phyloP scores from a whole-genome alignment of 352 stramenopile species.

The Halophytophthora polymorphica region DNA sequence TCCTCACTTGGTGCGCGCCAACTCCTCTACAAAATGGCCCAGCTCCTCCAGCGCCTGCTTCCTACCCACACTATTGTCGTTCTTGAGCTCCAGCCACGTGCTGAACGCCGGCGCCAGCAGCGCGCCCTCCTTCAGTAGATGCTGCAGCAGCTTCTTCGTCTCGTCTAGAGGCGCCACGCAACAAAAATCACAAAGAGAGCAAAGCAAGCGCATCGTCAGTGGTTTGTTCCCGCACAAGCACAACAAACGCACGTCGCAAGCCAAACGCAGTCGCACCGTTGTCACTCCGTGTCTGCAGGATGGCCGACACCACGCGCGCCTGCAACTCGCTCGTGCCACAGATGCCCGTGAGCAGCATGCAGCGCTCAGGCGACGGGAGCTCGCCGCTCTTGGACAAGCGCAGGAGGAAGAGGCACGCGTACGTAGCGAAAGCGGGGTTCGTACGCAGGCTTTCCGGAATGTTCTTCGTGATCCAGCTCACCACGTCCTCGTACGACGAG shows the following conservation, averaged over 20 bases:
- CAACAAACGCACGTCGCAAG: conserved; percentile 3
- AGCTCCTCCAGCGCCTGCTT: conserved; percentile 67
- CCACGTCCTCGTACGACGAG: conserved; percentile 46
- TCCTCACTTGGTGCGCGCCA: conserved; percentile 67
- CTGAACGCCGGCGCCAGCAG: conserved; percentile 44
- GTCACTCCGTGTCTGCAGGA: conserved; percentile 64
- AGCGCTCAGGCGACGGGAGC: conserved; percentile 51
- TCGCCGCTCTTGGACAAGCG: conserved; percentile 45
- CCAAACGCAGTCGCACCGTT: conserved; percentile 31
- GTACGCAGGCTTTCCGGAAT: conserved; percentile 47
- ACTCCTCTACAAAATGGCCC: conserved; percentile 67
- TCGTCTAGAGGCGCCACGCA: conserved; percentile 37
- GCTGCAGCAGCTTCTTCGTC: conserved; percentile 61
- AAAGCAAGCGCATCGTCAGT: neutral
- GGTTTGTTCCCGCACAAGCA: too few species aligned
- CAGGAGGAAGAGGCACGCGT: conserved; percentile 70
- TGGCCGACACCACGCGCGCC: conserved; percentile 51
- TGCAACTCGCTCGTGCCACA: conserved; percentile 65
- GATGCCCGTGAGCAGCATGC: conserved; percentile 73
- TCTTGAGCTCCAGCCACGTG: conserved; percentile 76
- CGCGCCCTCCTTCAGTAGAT: conserved; percentile 65
- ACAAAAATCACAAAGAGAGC: conserved; percentile 9
- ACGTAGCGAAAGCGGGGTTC: conserved; percentile 57
- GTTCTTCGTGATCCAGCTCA: conserved; percentile 53
- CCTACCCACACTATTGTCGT: conserved; percentile 70